Base-by-base conservation (phyloP, 345 rosid genomes). In the Anastatica hierochuntica region DNA sequence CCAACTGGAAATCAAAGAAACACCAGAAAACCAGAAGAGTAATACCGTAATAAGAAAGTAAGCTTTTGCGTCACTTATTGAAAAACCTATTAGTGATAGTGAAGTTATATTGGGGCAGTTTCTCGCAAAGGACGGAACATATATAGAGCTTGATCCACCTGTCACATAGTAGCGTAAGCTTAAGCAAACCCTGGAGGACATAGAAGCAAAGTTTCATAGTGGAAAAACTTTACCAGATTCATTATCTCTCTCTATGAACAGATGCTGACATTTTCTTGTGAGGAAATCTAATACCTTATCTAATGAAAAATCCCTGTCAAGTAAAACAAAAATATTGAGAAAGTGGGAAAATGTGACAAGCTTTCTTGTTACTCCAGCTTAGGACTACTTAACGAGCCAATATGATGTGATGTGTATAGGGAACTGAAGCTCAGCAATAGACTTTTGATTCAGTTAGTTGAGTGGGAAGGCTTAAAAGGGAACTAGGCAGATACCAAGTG, bases 1-100 rank as follows among this genome's bases (percentile, higher is more conserved):
- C 40, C 10, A 24, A 11, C 27, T 18, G 11, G 27, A 17, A 6
- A 23, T 23, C 24, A 18, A 43, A 38, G 46, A 58, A 14, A 16
- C 10, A 40, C 33, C 43, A 44, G 18, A 20, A 29, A 8, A 8
- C 8, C 23, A 8, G 14, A 52, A 10, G 33, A 33, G 20, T 16
- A 27, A 49, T 75, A 84, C 94, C 88, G 69, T 78, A 55, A 80
- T 62, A 65, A 84, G 83, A 38, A 47, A 42, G 41, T 75, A 75
- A 20, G 76, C 76, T 63, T 72, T 68, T 40, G 43, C 48, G 58
- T 88, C 94, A 34, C 59, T 77, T 50, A 88, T 70, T 69, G 73
- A 67, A 74, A 82, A 82, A 55, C 94, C 90, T 76, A 92, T 77
- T 17, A 88, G 83, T 11, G 88, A 73, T 67, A 88, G 57, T 46